A percentile compares a stretch with the other conserved stretches of the same genome.
Conservation (phyloP, 345 rosid genomes). For the Microcos paniculata region DNA sequence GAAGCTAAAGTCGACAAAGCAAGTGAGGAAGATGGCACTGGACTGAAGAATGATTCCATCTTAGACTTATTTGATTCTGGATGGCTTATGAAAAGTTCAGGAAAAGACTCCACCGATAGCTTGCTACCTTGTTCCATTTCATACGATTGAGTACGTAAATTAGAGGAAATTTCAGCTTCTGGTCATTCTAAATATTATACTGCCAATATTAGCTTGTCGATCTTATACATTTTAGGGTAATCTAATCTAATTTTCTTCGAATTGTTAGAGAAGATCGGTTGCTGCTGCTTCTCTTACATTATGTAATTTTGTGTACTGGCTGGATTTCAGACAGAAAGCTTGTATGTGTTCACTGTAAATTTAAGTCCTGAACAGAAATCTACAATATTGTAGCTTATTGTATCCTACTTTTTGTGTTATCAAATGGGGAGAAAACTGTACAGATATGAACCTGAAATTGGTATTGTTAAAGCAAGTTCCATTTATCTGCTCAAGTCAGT, state of each 20-base stretch:
- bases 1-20: slow-evolving; percentile 21
- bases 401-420: background rate
- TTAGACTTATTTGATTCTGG: slow-evolving; percentile 54
- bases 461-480: too few species aligned
- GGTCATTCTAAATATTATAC: background rate
- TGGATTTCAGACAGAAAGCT: background rate
- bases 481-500: background rate
- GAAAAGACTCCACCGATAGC: slow-evolving; percentile 20
- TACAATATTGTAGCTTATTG: background rate
- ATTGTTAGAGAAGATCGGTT: background rate
- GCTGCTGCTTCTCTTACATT: background rate
- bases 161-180: background rate
- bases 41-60: slow-evolving; percentile 32
- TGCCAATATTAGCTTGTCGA: background rate
- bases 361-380: background rate
- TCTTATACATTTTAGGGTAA: background rate
- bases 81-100: slow-evolving; percentile 40
- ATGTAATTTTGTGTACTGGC: background rate
- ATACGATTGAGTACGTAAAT: background rate
- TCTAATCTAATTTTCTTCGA: background rate
- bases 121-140: slow-evolving; percentile 25
- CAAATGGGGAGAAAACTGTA: background rate
- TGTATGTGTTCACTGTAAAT: background rate
- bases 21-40: slow-evolving; percentile 12
- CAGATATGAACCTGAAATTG: too few species aligned